phyloP scores from a whole-genome alignment of 2,329 filamentous ascomycete species.

The Chrysosporium queenslandicum region DNA sequence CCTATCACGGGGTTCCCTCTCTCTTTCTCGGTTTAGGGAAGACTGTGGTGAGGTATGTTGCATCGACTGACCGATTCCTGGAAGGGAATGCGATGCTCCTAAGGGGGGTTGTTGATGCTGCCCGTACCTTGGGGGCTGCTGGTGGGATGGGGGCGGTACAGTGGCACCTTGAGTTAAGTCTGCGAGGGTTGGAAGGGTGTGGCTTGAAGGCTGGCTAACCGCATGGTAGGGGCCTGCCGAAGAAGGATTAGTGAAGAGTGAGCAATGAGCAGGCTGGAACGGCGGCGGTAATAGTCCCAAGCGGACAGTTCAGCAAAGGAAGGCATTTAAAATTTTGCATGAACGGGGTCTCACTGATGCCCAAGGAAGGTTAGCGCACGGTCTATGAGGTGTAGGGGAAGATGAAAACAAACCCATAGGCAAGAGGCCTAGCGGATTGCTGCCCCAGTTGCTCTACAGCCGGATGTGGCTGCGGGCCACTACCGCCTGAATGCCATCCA shows the following conservation, averaged over 20 bases:
- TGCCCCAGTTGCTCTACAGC: conserved; percentile 36
- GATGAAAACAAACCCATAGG: conserved; percentile 33
- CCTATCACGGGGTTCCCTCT: conserved; percentile 41
- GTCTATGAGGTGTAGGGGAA: conserved; percentile 18
- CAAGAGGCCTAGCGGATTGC: conserved; percentile 33
- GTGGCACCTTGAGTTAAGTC: conserved; percentile 39
- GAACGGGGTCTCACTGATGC: not conserved
- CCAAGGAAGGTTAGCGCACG: conserved; percentile 24
- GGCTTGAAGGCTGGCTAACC: conserved; percentile 34
- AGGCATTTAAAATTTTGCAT: not conserved
- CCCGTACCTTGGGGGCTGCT: conserved; percentile 35
- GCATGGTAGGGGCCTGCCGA: conserved; percentile 35
- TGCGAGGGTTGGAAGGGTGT: conserved; percentile 38
- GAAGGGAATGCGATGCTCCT: conserved; percentile 30
- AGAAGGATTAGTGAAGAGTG: conserved; percentile 1
- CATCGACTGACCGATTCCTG: conserved; percentile 36
- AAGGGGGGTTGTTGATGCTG: conserved; percentile 34
- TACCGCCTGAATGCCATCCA: conserved; percentile 34
- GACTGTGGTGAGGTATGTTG: conserved; percentile 34
- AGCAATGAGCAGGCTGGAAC: not conserved
- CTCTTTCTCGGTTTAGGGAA: conserved; percentile 35
- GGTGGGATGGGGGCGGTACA: conserved; percentile 22
- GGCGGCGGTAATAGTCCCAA: not conserved
- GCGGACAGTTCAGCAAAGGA: conserved; percentile 2
- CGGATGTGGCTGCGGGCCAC: conserved; percentile 34